Conservation (phyloP, 352 stramenopile genomes). For the Phytophthora podocarpi region DNA sequence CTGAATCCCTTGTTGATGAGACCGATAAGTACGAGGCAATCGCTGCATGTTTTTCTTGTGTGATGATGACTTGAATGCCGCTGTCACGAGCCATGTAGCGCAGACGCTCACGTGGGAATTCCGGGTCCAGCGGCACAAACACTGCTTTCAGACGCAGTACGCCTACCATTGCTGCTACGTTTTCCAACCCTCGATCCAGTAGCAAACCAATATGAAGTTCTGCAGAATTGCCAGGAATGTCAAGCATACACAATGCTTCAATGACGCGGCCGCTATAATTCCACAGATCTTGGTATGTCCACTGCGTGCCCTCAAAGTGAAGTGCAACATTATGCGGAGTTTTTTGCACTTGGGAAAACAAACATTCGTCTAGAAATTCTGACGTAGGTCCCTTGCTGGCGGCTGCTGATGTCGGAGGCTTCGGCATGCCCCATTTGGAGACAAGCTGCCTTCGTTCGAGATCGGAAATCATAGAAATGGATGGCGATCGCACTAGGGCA, state of each 20-base stretch:
- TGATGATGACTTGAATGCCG: conserved; percentile 46
- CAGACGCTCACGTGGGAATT: conserved; percentile 53
- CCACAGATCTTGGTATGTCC: conserved; percentile 54
- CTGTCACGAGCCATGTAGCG: conserved; percentile 56
- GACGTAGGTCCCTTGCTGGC: background rate
- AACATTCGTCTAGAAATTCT: conserved; percentile 44
- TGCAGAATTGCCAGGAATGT: background rate
- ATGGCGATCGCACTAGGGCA: conserved; percentile 16
- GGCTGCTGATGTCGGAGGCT: background rate
- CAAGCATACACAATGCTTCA: conserved; percentile 20
- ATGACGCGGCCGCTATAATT: conserved; percentile 29
- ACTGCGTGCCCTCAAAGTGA: conserved; percentile 42
- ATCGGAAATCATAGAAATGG: conserved; percentile 41
- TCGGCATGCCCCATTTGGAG: conserved; percentile 32
- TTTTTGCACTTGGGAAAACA: conserved; percentile 35
- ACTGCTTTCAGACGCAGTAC: conserved; percentile 40
- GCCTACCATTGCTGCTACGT: conserved; percentile 49
- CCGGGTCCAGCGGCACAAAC: conserved; percentile 54
- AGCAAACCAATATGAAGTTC: conserved; percentile 48
- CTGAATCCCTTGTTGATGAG: background rate
- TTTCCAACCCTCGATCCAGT: conserved; percentile 45
- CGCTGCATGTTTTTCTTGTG: conserved; percentile 32
- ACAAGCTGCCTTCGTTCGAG: conserved; percentile 36
- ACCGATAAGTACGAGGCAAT: conserved; percentile 27
- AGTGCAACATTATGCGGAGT: conserved; percentile 38